Conservation (phyloP, 2,329 filamentous ascomycete species). For the Cercospora sp. region DNA sequence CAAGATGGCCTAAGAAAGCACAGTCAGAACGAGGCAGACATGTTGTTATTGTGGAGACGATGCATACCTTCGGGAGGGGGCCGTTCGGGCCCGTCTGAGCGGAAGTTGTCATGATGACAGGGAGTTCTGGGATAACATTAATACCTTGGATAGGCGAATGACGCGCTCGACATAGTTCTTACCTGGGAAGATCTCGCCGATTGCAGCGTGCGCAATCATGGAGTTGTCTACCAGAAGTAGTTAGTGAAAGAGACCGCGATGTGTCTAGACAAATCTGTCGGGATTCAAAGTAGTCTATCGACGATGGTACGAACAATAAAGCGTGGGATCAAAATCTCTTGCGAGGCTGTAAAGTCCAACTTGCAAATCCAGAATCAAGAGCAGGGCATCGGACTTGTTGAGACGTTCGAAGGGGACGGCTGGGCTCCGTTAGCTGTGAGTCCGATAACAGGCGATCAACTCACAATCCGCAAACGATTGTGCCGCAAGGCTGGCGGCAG, state of each 20-base stretch:
- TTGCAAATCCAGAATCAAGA: slow-evolving; percentile 62
- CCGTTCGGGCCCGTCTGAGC: slow-evolving; percentile 70
- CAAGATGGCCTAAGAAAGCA: slow-evolving; percentile 54
- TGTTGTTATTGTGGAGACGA: not conserved
- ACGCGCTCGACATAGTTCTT: not conserved
- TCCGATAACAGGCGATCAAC: not conserved
- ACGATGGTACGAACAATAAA: slow-evolving; percentile 50
- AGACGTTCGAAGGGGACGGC: slow-evolving; percentile 40
- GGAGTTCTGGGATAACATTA: slow-evolving; percentile 48
- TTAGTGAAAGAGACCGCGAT: not conserved
- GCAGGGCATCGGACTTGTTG: slow-evolving; percentile 45
- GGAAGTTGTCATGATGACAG: slow-evolving; percentile 69
- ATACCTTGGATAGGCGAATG: too few species aligned
- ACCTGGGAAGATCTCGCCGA: slow-evolving; percentile 61
- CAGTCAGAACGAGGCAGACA: not conserved
- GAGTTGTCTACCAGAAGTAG: slow-evolving; percentile 49
- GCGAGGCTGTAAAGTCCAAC: slow-evolving; percentile 60
- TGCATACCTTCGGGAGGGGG: slow-evolving; percentile 56
- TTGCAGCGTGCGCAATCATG: slow-evolving; percentile 65
- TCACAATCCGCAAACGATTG: slow-evolving; percentile 18
- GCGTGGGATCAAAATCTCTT: slow-evolving; percentile 65
- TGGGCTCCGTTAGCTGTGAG: slow-evolving; percentile 4
- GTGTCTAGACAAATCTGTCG: not conserved
- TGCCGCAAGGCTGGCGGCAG: slow-evolving; percentile 14
- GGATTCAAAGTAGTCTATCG: not conserved